These are phyloP conservation scores for Penicillium herquei DNA, from an alignment of 495 filamentous ascomycete genomes.

Conservation along the genomic window DNA sequence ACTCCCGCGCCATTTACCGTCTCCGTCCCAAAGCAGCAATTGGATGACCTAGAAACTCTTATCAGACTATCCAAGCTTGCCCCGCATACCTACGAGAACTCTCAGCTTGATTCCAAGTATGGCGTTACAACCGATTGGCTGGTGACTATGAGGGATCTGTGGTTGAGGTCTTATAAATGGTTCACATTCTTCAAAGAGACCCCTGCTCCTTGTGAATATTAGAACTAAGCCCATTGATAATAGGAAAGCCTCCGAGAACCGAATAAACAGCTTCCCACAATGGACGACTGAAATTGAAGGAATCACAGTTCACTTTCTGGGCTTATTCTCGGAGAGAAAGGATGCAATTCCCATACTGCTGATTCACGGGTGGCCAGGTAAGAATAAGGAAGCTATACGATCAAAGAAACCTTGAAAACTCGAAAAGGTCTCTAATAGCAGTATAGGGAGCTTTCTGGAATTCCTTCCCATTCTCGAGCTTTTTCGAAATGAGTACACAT, in stretches of 20 bases:
- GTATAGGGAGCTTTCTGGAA: conserved; percentile 52
- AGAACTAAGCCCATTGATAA: background rate
- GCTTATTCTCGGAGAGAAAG: conserved; percentile 55
- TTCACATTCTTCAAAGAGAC: conserved; percentile 9
- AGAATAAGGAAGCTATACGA: background rate
- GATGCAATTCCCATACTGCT: conserved; percentile 62
- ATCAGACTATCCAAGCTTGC: conserved; percentile 52
- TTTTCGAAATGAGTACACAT: conserved; percentile 50
- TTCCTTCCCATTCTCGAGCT: conserved; percentile 49
- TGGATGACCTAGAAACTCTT: conserved; percentile 49
- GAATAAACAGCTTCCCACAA: conserved; percentile 64
- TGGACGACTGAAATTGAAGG: conserved; percentile 52
- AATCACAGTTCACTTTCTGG: conserved; percentile 59
- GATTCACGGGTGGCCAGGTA: conserved; percentile 63
- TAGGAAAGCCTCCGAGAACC: conserved; percentile 51
- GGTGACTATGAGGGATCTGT: conserved; percentile 48
- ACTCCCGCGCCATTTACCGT: conserved; percentile 38
- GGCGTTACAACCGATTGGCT: conserved; percentile 61
- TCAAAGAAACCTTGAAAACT: too few relatives aligned
- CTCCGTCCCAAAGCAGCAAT: conserved; percentile 40
- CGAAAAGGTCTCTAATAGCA: background rate
- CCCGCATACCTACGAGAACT: conserved; percentile 50
- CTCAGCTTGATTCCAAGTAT: conserved; percentile 42
- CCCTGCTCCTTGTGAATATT: background rate
- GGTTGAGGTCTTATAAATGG: conserved; percentile 50